Percentiles rank a stretch among this genome's conserved stretches.
Conservation (phyloP, 2,329 filamentous ascomycete genomes). For the Scytalidium lignicola region DNA sequence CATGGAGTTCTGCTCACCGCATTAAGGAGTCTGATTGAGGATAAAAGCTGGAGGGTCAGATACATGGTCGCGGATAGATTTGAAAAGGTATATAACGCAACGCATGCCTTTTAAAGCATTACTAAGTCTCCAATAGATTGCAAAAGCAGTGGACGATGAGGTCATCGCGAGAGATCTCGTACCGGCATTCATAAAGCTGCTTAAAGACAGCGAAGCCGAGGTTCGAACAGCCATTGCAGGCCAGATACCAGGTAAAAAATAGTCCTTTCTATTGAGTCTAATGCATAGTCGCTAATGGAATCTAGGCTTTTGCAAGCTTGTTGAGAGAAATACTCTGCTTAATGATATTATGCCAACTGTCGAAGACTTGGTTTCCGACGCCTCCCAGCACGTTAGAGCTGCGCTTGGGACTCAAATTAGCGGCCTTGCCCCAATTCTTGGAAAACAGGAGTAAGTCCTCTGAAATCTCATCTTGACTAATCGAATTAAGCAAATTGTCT, state of each 20-base stretch:
- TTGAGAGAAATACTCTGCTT: conserved; percentile 81
- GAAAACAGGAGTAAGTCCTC: conserved; percentile 82
- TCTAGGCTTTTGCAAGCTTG: conserved; percentile 80
- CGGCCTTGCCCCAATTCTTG: conserved; percentile 90
- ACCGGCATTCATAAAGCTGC: conserved; percentile 91
- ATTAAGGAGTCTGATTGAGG: conserved; percentile 88
- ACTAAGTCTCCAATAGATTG: conserved; percentile 59
- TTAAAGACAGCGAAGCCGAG: conserved; percentile 97
- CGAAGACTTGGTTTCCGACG: conserved; percentile 92
- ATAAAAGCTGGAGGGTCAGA: conserved; percentile 98
- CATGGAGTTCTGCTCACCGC: conserved; percentile 90
- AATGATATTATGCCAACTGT: conserved; percentile 96
- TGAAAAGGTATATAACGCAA: conserved; percentile 67
- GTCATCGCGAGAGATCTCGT: conserved; percentile 91
- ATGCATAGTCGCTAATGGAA: conserved; percentile 21
- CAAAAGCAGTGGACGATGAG: conserved; percentile 96
- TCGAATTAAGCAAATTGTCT: conserved; percentile 17
- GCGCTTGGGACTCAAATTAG: conserved; percentile 96
- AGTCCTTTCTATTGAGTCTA: background rate
- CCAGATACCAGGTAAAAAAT: conserved; percentile 80
- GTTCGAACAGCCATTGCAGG: conserved; percentile 95
- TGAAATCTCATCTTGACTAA: conserved; percentile 3
- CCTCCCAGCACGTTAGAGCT: conserved; percentile 93
- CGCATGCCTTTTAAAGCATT: background rate
- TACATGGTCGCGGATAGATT: conserved; percentile 99